Evolutionary conservation across 768 basidiomycete genomes (phyloP).

Genomic region (Agaricus subrufescens): DNA sequence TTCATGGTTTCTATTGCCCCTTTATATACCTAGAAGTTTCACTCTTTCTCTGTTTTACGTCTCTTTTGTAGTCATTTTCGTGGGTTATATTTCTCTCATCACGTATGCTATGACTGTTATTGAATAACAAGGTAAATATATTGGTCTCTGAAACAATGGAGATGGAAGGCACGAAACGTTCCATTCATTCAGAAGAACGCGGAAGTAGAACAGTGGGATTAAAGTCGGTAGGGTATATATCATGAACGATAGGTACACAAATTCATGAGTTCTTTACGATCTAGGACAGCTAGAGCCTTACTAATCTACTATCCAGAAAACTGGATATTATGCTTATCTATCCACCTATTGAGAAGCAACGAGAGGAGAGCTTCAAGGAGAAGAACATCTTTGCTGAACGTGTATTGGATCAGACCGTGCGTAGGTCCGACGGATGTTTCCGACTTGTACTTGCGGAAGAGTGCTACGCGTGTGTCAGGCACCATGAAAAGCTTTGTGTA

Average conservation of each 20-base stretch:
- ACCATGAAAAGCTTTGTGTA: slow-evolving; percentile 36
- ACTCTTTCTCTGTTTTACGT: neutral
- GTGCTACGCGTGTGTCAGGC: slow-evolving; percentile 48
- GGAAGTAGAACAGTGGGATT: neutral
- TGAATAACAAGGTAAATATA: slow-evolving; percentile 3
- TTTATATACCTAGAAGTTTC: slow-evolving; percentile 13
- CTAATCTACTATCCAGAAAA: slow-evolving; percentile 10
- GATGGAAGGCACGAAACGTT: neutral
- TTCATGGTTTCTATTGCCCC: neutral
- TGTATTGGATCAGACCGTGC: slow-evolving; percentile 60
- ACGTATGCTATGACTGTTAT: slow-evolving; percentile 7
- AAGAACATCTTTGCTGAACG: slow-evolving; percentile 55
- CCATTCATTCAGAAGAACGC: neutral
- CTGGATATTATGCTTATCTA: slow-evolving; percentile 54
- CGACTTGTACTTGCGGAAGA: slow-evolving; percentile 50
- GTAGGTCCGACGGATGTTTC: slow-evolving; percentile 58
- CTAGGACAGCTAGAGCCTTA: neutral
- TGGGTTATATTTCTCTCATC: slow-evolving; percentile 5
- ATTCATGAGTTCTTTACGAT: neutral
- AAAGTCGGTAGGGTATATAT: neutral
- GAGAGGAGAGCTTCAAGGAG: slow-evolving; percentile 62
- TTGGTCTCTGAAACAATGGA: neutral
- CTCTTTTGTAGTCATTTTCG: neutral
- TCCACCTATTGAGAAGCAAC: slow-evolving; percentile 70
- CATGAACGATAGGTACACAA: slow-evolving; percentile 10